Conservation (phyloP, 1,139 yeast genomes). For the Suhomyces coccinellae region DNA sequence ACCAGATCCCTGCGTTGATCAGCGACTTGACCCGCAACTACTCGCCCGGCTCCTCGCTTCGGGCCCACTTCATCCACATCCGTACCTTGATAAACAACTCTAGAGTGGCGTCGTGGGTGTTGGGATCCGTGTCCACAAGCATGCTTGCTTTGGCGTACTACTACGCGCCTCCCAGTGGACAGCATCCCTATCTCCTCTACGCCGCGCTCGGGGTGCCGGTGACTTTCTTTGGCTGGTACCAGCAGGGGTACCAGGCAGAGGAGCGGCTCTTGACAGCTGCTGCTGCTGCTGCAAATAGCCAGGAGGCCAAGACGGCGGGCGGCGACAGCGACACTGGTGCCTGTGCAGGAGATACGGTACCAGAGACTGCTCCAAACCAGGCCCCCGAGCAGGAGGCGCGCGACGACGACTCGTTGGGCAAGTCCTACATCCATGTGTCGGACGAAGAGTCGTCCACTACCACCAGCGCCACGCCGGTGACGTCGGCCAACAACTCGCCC, state of each 20-base stretch:
- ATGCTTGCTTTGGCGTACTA: constrained; percentile 45
- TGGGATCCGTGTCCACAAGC: constrained; percentile 40
- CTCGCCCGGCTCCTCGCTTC: constrained; percentile 8
- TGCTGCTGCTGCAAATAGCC: too few relatives aligned
- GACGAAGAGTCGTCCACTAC: constrained; percentile 36
- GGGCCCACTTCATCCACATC: constrained; percentile 8
- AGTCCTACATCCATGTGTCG: constrained; percentile 52
- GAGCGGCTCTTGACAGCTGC: constrained; percentile 11
- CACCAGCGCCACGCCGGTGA: constrained; percentile 29
- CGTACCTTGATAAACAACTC: constrained; percentile 16
- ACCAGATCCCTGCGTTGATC: constrained; percentile 38
- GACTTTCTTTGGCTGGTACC: constrained; percentile 16
- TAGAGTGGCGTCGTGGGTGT: constrained; percentile 31
- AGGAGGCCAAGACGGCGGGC: too few relatives aligned
- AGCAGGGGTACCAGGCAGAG: constrained; percentile 13
- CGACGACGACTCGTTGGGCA: constrained; percentile 43
- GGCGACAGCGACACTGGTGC: constrained; percentile 5
- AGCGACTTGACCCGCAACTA: constrained; percentile 23
- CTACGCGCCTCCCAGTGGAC: constrained; percentile 43
- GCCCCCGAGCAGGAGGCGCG: constrained; percentile 10
- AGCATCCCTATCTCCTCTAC: constrained; percentile 58
- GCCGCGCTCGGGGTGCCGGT: constrained; percentile 52
- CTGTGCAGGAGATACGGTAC: background rate
- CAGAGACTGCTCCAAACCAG: background rate
- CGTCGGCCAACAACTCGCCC: constrained; percentile 36